A percentile compares a stretch with the other conserved stretches of the same genome.
Conservation (phyloP, 768 basidiomycete genomes). For the Tylopilus subfusipes region DNA sequence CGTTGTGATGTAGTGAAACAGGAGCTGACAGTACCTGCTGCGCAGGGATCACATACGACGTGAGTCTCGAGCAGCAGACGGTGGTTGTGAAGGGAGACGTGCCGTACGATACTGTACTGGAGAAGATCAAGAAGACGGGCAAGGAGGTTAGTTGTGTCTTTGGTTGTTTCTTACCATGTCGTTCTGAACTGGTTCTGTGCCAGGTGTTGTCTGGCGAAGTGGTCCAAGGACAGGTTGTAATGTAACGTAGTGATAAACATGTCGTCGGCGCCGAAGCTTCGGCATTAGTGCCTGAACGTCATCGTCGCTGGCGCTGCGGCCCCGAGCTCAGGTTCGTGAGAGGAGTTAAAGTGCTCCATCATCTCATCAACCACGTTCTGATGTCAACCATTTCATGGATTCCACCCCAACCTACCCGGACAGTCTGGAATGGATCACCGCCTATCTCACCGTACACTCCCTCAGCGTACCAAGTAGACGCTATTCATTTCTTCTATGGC, state of each 20-base stretch:
- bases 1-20: not conserved
- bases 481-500: constrained; percentile 59
- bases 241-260: not conserved
- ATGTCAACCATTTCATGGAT: constrained; percentile 27
- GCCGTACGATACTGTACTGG: constrained; percentile 61
- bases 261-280: too few relatives aligned
- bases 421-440: constrained; percentile 49
- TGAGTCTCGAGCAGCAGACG: constrained; percentile 66
- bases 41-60: constrained; percentile 42
- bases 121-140: constrained; percentile 86
- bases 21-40: not conserved
- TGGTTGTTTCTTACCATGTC: not conserved
- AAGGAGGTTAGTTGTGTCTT: constrained; percentile 59
- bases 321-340: too few relatives aligned
- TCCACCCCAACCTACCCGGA: constrained; percentile 45
- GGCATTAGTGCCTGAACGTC: too few relatives aligned
- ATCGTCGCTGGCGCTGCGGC: too few relatives aligned
- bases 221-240: not conserved
- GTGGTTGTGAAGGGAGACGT: constrained; percentile 64
- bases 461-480: constrained; percentile 49
- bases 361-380: not conserved
- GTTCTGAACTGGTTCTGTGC: not conserved
- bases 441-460: constrained; percentile 56
- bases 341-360: not conserved
- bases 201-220: constrained; percentile 48